These are phyloP conservation scores for Jaminaea rosea DNA, from an alignment of 1,284 basidiomycete genomes.

Conservation along the genomic window DNA sequence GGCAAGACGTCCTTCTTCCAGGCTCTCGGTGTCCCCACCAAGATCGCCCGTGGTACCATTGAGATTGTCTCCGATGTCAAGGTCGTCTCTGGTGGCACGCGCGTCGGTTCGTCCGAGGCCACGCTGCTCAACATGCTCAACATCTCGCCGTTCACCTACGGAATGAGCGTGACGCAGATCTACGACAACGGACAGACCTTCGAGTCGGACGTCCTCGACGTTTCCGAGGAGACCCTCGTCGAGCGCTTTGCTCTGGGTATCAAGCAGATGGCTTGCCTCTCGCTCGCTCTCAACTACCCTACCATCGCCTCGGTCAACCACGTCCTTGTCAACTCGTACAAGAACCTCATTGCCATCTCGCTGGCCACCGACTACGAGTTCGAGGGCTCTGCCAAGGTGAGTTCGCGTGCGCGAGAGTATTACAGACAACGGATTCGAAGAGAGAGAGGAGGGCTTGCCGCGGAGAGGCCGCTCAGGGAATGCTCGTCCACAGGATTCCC, in stretches of 20 bases:
- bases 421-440: neutral
- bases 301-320: conserved; percentile 88
- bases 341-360: conserved; percentile 82
- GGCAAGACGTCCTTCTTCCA: conserved; percentile 76
- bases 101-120: conserved; percentile 94
- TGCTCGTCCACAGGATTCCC: conserved; percentile 11
- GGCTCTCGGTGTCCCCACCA: conserved; percentile 97
- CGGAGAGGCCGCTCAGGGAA: neutral
- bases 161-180: conserved; percentile 73
- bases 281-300: conserved; percentile 87
- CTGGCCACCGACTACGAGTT: conserved; percentile 91
- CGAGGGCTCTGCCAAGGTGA: conserved; percentile 82
- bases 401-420: conserved; percentile 24
- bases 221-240: conserved; percentile 81
- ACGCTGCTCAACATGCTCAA: conserved; percentile 98
- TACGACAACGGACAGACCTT: conserved; percentile 53
- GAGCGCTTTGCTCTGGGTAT: conserved; percentile 83
- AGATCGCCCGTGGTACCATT: conserved; percentile 99
- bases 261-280: conserved; percentile 92
- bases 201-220: conserved; percentile 76
- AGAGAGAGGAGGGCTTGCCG: neutral
- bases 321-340: conserved; percentile 96
- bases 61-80: conserved; percentile 97
- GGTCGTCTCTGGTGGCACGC: conserved; percentile 81
- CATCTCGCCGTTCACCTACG: conserved; percentile 78